These are phyloP conservation scores for Zoysia japonica DNA, from an alignment of 176 grass and related monocot genomes.

Conservation along the genomic window DNA sequence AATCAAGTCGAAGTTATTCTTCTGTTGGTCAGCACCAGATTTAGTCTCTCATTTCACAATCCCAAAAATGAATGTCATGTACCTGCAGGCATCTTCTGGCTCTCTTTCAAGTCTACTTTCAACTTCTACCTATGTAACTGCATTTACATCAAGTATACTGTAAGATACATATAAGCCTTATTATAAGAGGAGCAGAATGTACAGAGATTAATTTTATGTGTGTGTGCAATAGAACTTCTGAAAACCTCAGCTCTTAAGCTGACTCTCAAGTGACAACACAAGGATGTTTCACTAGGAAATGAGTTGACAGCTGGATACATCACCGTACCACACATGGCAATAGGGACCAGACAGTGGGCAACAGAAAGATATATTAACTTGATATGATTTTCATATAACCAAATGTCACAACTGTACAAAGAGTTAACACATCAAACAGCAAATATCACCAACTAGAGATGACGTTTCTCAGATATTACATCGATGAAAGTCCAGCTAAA, in stretches of 20 bases:
- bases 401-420: slow-evolving; percentile 55
- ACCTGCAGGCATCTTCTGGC: slow-evolving; percentile 28
- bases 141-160: neutral
- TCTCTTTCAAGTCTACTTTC: slow-evolving; percentile 26
- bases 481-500: slow-evolving; percentile 29
- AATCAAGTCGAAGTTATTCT: slow-evolving; percentile 25
- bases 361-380: slow-evolving; percentile 31
- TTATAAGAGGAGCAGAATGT: neutral
- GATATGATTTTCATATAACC: slow-evolving; percentile 45
- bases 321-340: neutral
- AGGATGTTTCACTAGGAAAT: neutral
- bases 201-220: neutral
- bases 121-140: slow-evolving; percentile 16
- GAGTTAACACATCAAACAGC: slow-evolving; percentile 38
- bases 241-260: neutral
- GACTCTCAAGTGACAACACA: neutral
- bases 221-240: neutral
- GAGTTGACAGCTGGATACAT: slow-evolving; percentile 2
- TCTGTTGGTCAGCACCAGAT: slow-evolving; percentile 40
- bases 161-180: no score
- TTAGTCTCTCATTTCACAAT: slow-evolving; percentile 40
- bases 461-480: slow-evolving; percentile 25
- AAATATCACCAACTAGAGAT: slow-evolving; percentile 32
- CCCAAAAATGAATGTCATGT: slow-evolving; percentile 45
- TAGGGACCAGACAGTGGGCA: neutral